These are phyloP conservation scores for Teunomyces aglyptinius DNA, from an alignment of 805 yeast species.

Conservation along the genomic window DNA sequence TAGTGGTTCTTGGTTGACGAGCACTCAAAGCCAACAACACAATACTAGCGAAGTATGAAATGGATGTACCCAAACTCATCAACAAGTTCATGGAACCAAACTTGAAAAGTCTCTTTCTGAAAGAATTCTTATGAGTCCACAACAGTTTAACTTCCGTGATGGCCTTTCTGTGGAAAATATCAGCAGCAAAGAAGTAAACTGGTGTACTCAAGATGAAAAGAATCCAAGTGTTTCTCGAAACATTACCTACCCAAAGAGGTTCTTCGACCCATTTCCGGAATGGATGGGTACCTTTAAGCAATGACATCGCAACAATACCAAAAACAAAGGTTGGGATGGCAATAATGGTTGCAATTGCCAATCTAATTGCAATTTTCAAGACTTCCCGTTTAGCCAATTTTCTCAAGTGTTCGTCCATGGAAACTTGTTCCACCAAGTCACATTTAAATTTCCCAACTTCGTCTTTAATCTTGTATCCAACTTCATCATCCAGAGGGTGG, in stretches of 20 bases:
- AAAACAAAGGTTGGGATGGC: slow-evolving; percentile 69
- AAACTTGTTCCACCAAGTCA: slow-evolving; percentile 49
- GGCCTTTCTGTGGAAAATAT: slow-evolving; percentile 68
- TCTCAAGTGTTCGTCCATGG: slow-evolving; percentile 64
- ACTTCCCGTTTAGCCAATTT: slow-evolving; percentile 50
- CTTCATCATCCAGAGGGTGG: slow-evolving; percentile 24
- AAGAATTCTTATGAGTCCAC: slow-evolving; percentile 56
- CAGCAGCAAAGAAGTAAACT: slow-evolving; percentile 72
- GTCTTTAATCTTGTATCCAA: slow-evolving; percentile 18
- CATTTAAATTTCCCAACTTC: slow-evolving; percentile 43
- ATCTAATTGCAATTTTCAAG: slow-evolving; percentile 41
- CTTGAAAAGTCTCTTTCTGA: slow-evolving; percentile 54
- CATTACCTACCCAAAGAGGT: slow-evolving; percentile 64
- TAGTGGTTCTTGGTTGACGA: slow-evolving; percentile 14
- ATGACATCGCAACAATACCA: slow-evolving; percentile 68
- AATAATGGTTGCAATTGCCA: slow-evolving; percentile 48
- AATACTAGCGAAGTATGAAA: slow-evolving; percentile 69
- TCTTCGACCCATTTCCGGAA: slow-evolving; percentile 55
- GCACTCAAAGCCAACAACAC: slow-evolving; percentile 52
- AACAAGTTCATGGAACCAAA: slow-evolving; percentile 80
- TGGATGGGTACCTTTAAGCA: slow-evolving; percentile 40
- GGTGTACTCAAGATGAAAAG: slow-evolving; percentile 66
- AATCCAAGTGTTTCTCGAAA: slow-evolving; percentile 62
- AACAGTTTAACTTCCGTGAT: slow-evolving; percentile 54
- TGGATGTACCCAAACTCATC: slow-evolving; percentile 70